phyloP scores from a whole-genome alignment of 2,329 filamentous ascomycete species.

The Epichloe typhina region DNA sequence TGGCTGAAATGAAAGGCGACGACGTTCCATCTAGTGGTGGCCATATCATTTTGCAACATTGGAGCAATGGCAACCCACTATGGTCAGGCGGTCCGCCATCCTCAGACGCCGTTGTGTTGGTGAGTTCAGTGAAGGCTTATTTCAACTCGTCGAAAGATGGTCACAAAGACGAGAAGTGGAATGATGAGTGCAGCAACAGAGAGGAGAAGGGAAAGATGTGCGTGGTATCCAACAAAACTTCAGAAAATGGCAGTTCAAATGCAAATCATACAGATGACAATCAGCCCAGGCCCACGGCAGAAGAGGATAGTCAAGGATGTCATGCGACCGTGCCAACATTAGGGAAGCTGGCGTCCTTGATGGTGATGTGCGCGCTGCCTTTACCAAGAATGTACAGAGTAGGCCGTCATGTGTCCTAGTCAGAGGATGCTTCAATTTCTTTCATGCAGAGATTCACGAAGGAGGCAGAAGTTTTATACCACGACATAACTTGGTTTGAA shows the following conservation, averaged over 20 bases:
- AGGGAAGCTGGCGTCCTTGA: neutral
- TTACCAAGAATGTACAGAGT: neutral
- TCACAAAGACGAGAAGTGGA: slow-evolving; percentile 1
- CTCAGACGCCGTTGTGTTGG: slow-evolving; percentile 46
- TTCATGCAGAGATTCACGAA: neutral
- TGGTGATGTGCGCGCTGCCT: neutral
- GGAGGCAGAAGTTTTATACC: neutral
- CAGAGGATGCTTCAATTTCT: neutral
- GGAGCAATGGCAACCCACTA: slow-evolving; percentile 60
- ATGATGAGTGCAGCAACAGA: slow-evolving; percentile 1
- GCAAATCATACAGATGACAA: slow-evolving; percentile 10
- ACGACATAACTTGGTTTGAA: neutral
- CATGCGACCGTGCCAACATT: neutral
- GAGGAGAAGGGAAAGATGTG: slow-evolving; percentile 11
- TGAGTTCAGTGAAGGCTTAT: slow-evolving; percentile 64
- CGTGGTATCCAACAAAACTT: slow-evolving; percentile 10
- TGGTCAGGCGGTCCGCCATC: slow-evolving; percentile 62
- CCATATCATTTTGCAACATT: slow-evolving; percentile 58
- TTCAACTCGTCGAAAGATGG: slow-evolving; percentile 52
- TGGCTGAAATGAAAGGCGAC: slow-evolving; percentile 42
- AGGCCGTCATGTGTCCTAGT: neutral
- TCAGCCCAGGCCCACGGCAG: neutral
- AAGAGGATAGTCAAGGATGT: neutral
- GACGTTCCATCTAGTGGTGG: slow-evolving; percentile 48
- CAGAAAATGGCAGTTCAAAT: slow-evolving; percentile 12